These are phyloP conservation scores for Neltuma alba DNA, from an alignment of 306 rosid species.

Conservation along the genomic window DNA sequence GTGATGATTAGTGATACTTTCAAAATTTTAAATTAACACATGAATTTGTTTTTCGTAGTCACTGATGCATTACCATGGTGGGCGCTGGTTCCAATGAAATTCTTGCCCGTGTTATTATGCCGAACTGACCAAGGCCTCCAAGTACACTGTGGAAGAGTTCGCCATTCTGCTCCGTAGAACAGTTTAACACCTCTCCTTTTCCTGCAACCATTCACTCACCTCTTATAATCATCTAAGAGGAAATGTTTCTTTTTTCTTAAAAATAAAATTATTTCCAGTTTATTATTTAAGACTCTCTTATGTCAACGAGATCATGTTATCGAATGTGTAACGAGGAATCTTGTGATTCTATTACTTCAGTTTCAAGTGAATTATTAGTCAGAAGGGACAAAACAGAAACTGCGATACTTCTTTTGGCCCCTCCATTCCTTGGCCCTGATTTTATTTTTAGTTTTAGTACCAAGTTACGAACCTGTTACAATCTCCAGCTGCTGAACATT, in stretches of 20 bases:
- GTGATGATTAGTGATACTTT: not conserved
- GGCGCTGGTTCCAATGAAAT: constrained; percentile 89
- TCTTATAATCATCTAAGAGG: constrained; percentile 11
- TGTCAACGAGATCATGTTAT: constrained; percentile 26
- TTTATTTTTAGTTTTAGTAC: not conserved
- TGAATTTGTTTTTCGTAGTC: constrained; percentile 26
- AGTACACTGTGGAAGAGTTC: constrained; percentile 91
- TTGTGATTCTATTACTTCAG: constrained; percentile 8
- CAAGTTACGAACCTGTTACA: constrained; percentile 77
- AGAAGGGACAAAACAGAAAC: constrained; percentile 28
- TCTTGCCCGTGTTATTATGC: constrained; percentile 88
- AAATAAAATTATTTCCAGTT: not conserved
- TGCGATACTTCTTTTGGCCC: not conserved
- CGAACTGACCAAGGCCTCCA: constrained; percentile 98
- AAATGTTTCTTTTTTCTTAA: not conserved
- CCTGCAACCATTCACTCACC: constrained; percentile 60
- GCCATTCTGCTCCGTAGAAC: constrained; percentile 69
- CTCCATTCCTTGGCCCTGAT: constrained; percentile 3
- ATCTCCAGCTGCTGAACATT: constrained; percentile 92
- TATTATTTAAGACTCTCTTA: not conserved
- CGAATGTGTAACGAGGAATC: constrained; percentile 21
- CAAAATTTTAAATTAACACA: constrained; percentile 1
- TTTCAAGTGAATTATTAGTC: constrained; percentile 12
- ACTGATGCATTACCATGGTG: constrained; percentile 50
- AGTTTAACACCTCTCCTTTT: constrained; percentile 79